phyloP scores from a whole-genome alignment of 208 protist genomes.

The Acanthamoeba castellanii region DNA sequence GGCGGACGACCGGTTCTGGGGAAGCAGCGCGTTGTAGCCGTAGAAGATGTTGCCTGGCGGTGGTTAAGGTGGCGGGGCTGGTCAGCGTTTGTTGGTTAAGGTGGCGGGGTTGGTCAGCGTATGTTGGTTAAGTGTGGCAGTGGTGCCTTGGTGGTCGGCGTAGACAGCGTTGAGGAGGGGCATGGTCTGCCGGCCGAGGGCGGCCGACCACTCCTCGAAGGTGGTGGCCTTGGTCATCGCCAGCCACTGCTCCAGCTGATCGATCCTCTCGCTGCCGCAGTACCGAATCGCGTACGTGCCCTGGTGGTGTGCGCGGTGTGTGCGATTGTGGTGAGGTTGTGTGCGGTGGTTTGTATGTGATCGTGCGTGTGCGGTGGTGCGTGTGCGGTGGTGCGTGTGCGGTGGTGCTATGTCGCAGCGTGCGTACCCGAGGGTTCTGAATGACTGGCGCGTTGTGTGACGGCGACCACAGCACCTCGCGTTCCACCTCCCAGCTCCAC shows the following conservation, averaged over 20 bases:
- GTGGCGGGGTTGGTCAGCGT: background rate
- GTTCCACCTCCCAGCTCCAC: constrained; percentile 26
- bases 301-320: background rate
- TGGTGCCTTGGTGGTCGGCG: constrained; percentile 25
- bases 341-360: too few species aligned
- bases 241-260: constrained; percentile 48
- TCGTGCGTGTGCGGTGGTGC: background rate
- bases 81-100: background rate
- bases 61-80: background rate
- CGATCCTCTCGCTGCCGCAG: background rate
- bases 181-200: background rate
- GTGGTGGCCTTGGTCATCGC: constrained; percentile 1
- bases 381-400: background rate
- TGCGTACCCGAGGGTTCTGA: background rate
- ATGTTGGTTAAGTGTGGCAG: background rate
- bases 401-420: background rate
- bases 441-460: constrained; percentile 57
- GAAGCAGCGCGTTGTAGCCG: constrained; percentile 60
- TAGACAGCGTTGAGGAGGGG: constrained; percentile 41
- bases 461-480: constrained; percentile 61
- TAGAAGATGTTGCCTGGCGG: constrained; percentile 37
- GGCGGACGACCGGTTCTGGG: background rate
- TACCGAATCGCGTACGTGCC: constrained; percentile 41
- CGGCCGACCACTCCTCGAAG: background rate
- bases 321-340: too few species aligned